A percentile compares a stretch with the other conserved stretches of the same genome.
phyloP scores from a whole-genome alignment of 1,139 yeast species.

The Kluyveromyces marxianus region DNA sequence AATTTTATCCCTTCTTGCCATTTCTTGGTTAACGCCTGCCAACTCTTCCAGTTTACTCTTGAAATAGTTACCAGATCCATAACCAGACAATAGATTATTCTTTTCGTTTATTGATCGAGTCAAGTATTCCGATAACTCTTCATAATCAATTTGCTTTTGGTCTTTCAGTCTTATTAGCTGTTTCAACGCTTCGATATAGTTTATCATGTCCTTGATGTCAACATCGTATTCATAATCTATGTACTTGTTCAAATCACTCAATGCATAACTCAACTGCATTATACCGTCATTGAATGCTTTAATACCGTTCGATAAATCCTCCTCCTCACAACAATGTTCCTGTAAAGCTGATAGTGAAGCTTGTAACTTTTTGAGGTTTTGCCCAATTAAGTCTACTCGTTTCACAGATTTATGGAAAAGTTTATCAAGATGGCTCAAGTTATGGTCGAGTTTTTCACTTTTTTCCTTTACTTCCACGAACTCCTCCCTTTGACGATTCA shows the following conservation, averaged over 20 bases:
- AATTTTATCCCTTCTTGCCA: slow-evolving; percentile 45
- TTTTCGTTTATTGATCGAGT: slow-evolving; percentile 64
- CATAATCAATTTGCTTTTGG: slow-evolving; percentile 84
- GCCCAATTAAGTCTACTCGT: slow-evolving; percentile 63
- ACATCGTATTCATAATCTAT: slow-evolving; percentile 79
- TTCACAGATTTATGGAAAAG: slow-evolving; percentile 67
- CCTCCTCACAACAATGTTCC: slow-evolving; percentile 39
- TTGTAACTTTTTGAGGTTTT: slow-evolving; percentile 67
- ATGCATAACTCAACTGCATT: slow-evolving; percentile 39
- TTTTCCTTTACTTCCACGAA: slow-evolving; percentile 78
- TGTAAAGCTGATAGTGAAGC: slow-evolving; percentile 64
- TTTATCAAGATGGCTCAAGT: slow-evolving; percentile 68
- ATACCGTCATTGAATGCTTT: slow-evolving; percentile 47
- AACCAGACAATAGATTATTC: slow-evolving; percentile 50
- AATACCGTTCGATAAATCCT: slow-evolving; percentile 43
- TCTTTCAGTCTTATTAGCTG: slow-evolving; percentile 76
- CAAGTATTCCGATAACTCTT: slow-evolving; percentile 74
- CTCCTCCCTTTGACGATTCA: slow-evolving; percentile 68
- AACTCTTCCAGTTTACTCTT: slow-evolving; percentile 51
- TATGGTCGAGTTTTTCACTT: slow-evolving; percentile 77
- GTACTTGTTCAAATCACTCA: slow-evolving; percentile 46
- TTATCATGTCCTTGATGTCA: slow-evolving; percentile 79
- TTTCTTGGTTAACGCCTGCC: slow-evolving; percentile 53
- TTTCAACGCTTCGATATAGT: slow-evolving; percentile 71
- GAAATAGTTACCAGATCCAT: slow-evolving; percentile 44